Base-by-base conservation (phyloP, 345 rosid genomes). In the Eucalyptus pumila region DNA sequence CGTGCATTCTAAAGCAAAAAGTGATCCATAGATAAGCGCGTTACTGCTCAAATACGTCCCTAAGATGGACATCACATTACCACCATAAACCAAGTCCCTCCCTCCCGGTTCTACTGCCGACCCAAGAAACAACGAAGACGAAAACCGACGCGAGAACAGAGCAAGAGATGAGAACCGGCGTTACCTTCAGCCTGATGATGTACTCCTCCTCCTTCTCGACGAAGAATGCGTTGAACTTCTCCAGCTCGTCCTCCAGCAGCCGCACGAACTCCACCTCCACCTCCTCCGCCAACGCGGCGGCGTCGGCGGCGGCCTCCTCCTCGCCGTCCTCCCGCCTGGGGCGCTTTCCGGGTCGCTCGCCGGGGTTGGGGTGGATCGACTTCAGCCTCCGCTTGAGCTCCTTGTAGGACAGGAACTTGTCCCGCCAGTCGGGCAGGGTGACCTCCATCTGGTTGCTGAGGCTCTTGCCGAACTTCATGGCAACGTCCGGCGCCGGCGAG, bases 171-270 rank as follows among this genome's bases (percentile, higher is more conserved):
- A 40, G 5, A 37, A 52, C 19, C 34, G 15, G 48, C 6, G 65
- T 93, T 93, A 97, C 99, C 98, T 98, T 98, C 87, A 97, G 93
- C 88, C 94, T 91, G 90, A 98, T 98, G 92, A 98, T 95, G 87
- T 97, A 95, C 83, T 97, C 99, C 92, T 98, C 99, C 95, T 98
- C 99, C 87, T 98, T 93, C 92, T 98, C 99, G n/a, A 97, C 96
- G 89, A 97, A 98, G 93, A 97, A 97, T 10, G 94, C 80, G 85
- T 98, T 98, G 92, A 98, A 96, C 91, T 98, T 98, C 95, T 98
- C 98, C 54, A 97, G 94, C 93, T 97, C 99, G 51, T 90, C 95
- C 88, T 97, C 99, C 90, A 98, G 92, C 87, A 95, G 91, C 60
- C 89, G 87, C 23, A 90, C 80, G 90, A 90, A 90, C n/a, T 90